Evolutionary conservation across 2,329 filamentous ascomycete genomes (phyloP).

Genomic region (Byssoonygena ceratinophila): DNA sequence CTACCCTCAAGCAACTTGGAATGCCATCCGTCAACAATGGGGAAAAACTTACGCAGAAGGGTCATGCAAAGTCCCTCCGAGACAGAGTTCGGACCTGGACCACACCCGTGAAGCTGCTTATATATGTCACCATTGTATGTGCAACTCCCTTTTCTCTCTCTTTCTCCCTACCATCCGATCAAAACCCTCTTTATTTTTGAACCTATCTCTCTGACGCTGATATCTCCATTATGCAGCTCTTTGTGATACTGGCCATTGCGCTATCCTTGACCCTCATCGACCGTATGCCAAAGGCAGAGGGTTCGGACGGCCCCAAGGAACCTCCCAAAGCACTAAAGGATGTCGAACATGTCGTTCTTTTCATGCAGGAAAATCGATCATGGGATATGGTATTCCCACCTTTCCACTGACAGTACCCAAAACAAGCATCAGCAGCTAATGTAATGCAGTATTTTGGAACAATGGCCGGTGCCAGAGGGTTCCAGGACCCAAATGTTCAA

Average conservation of each 20-base stretch:
- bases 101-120: conserved; percentile 4
- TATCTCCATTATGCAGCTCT: conserved; percentile 2
- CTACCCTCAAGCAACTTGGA: not conserved
- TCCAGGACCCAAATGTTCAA: conserved; percentile 47
- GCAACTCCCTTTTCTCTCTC: not conserved
- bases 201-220: too few species aligned
- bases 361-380: conserved; percentile 45
- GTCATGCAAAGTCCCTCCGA: not conserved
- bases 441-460: conserved; percentile 43
- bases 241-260: conserved; percentile 1
- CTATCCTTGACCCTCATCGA: conserved; percentile 5
- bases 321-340: conserved; percentile 38
- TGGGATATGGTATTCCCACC: conserved; percentile 28
- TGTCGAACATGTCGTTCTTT: conserved; percentile 48
- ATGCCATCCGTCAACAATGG: not conserved
- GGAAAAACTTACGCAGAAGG: not conserved
- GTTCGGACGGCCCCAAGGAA: conserved; percentile 5
- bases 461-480: conserved; percentile 47
- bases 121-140: conserved; percentile 1
- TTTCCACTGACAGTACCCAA: not conserved
- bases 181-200: not conserved
- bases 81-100: not conserved
- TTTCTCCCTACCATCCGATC: not conserved
- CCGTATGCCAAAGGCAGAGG: not conserved
- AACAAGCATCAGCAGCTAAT: not conserved